Base-by-base conservation (phyloP, 768 basidiomycete genomes). In the Boletus sp. region DNA sequence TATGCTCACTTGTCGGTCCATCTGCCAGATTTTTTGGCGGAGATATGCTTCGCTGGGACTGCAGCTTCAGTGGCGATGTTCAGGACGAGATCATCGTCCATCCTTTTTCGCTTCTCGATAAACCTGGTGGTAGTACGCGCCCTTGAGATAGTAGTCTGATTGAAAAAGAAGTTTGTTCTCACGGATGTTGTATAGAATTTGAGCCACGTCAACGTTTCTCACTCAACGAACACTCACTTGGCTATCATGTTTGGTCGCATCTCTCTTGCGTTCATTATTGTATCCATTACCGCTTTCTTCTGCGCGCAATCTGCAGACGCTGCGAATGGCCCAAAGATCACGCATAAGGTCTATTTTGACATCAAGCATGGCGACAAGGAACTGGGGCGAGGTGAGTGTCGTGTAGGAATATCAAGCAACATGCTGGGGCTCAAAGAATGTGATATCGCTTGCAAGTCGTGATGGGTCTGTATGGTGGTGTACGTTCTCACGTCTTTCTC, bases 271-370 rank as follows among this genome's bases (percentile, higher is more conserved):
- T 79, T 91, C 59, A 67, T 89, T 46, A 69, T 86, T 52, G 75
- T 89, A 44, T 80, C 87, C 29, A 51, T 91, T 54, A 83, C 82
- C 10, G 85, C 89, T 0, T 76, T 90, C 66, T 85, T 92, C 75
- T 88, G 84, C 65, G 82, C 80, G 5, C 83, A 85, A 69, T 80
- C 83, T 33, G 91, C 76, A 9, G 88, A 94, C 62, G 93, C 93
- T 12, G 82, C 84, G 33, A 95, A 92, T 66, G 87, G 89, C 15
- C 96, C 96, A 14, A 86, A 81, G 75, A 87, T 98, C 66, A 97
- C 96, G 46, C 78, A 90, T 82, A 93, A 89, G 75, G 88, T 97
- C 63, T 97, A 86, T 80, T 97, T 98, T 69, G 94, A 97, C 73
- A 87, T 98, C 56, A 86, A 89, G 65, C 95, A 97, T 75, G 96